Conservation (phyloP, 1,139 yeast species). For the Hanseniaspora gamundiae region DNA sequence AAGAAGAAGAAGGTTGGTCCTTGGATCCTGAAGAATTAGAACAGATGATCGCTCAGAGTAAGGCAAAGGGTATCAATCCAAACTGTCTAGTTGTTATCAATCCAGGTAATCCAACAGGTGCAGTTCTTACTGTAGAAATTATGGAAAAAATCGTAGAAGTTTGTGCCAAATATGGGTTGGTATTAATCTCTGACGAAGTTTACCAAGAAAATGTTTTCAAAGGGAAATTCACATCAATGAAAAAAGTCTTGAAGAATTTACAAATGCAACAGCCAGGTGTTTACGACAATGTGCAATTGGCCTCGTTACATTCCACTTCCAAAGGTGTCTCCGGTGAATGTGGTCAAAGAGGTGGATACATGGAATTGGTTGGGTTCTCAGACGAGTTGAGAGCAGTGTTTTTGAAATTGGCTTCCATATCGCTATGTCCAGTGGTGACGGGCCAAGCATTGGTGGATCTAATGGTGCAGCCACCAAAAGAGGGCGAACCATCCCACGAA, state of each 20-base stretch:
- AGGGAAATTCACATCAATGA: conserved; percentile 53
- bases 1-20: conserved; percentile 76
- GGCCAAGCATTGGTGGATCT: conserved; percentile 90
- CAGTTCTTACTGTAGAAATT: conserved; percentile 52
- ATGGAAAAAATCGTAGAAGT: conserved; percentile 61
- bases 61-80: conserved; percentile 45
- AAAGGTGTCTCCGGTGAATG: conserved; percentile 97
- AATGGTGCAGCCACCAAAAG: conserved; percentile 82
- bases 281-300: conserved; percentile 70
- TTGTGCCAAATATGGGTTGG: conserved; percentile 76
- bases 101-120: conserved; percentile 98
- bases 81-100: conserved; percentile 84
- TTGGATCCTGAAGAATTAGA: conserved; percentile 61
- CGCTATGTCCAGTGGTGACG: conserved; percentile 84
- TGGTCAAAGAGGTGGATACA: conserved; percentile 98
- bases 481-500: conserved; percentile 67
- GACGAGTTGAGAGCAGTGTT: conserved; percentile 57
- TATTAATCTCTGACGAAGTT: conserved; percentile 94
- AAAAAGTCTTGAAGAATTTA: conserved; percentile 53
- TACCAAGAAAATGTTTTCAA: conserved; percentile 83
- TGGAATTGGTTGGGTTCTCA: conserved; percentile 80
- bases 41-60: conserved; percentile 39
- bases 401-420: conserved; percentile 77
- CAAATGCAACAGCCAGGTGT: conserved; percentile 40
- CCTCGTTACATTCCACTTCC: conserved; percentile 89